phyloP scores from a whole-genome alignment of 164 flowering plant genomes.

The Litsea cubeba region DNA sequence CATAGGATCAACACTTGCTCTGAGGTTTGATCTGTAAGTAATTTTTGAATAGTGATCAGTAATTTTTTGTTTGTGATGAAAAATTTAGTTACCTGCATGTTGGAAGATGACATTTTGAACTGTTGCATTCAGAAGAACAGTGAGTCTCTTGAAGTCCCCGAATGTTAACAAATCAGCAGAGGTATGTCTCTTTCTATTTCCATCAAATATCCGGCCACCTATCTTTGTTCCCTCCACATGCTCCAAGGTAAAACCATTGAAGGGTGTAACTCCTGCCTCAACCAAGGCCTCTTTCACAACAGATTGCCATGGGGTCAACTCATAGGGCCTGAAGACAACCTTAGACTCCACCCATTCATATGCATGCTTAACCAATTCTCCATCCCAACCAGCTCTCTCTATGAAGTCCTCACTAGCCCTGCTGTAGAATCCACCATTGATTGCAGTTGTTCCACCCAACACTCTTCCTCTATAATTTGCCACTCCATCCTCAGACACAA shows the following conservation, averaged over 20 bases:
- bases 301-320: slow-evolving; percentile 29
- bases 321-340: slow-evolving; percentile 24
- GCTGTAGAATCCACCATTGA: slow-evolving; percentile 37
- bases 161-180: slow-evolving; percentile 15
- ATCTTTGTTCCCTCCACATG: slow-evolving; percentile 33
- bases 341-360: slow-evolving; percentile 41
- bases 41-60: too few species aligned
- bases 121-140: slow-evolving; percentile 19
- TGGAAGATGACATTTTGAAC: slow-evolving; percentile 14
- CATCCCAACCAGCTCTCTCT: slow-evolving; percentile 27
- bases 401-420: slow-evolving; percentile 30
- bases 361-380: slow-evolving; percentile 26
- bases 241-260: slow-evolving; percentile 35
- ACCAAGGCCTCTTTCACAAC: slow-evolving; percentile 22
- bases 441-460: slow-evolving; percentile 34
- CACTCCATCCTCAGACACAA: slow-evolving; percentile 36
- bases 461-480: slow-evolving; percentile 31
- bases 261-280: slow-evolving; percentile 34
- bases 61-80: too few species aligned
- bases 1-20: too few species aligned
- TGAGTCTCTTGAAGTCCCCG: slow-evolving; percentile 9
- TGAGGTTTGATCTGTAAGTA: too few species aligned
- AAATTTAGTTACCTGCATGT: background rate
- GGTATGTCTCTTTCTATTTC: slow-evolving; percentile 18
- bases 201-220: slow-evolving; percentile 6